Evolutionary conservation across 2,329 filamentous ascomycete genomes (phyloP), one percentile per base, ranked within the genome.

Genomic region (Trichoderma aggressivum): DNA sequence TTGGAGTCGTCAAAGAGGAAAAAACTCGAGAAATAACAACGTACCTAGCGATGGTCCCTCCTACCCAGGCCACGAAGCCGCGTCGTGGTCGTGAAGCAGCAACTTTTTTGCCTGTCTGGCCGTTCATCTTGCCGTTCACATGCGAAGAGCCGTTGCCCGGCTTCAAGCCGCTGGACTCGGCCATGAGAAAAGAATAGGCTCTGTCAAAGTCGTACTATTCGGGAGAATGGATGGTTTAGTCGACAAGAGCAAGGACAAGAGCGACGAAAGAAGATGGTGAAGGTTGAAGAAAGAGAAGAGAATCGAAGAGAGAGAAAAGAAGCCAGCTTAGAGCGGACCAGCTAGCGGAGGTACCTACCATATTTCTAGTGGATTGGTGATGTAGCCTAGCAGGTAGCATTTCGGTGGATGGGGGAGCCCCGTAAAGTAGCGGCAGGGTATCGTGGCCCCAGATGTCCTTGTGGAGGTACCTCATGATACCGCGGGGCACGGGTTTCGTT

Each of bases 1-100:
- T 70, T 63, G 67, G 32, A 12, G 26, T 28, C 26, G 24, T 16
- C 21, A 39, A 55, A 16, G 47, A 64, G 30, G n/a, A 16, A 56
- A 56, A 53, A 21, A 11, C 47, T 11, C 21, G 43, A 50, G 24
- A 24, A 16, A 7, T 12, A 14, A 16, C 24, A 24, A 74, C 81
- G 70, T 83, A 89, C 89, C 89, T 88, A 18, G 88, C 87, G 36
- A 86, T 74, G 21, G 84, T 80, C 78, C 81, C 87, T 73, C 89
- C 81, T 50, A 83, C 74, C 78, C 84, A 81, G 21, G 73, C 70
- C 32, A 81, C 65, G 71, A 82, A 77, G 61, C 80, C 75, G 63
- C 74, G 76, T 43, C 72, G 72, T 65, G 72, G 75, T 70, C 74
- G 78, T 16, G 39, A 16, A n/a, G 70, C 64, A 50, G 67, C 60